Conservation (phyloP, 805 yeast species). For the Cyberlindnera euphorbiae region DNA sequence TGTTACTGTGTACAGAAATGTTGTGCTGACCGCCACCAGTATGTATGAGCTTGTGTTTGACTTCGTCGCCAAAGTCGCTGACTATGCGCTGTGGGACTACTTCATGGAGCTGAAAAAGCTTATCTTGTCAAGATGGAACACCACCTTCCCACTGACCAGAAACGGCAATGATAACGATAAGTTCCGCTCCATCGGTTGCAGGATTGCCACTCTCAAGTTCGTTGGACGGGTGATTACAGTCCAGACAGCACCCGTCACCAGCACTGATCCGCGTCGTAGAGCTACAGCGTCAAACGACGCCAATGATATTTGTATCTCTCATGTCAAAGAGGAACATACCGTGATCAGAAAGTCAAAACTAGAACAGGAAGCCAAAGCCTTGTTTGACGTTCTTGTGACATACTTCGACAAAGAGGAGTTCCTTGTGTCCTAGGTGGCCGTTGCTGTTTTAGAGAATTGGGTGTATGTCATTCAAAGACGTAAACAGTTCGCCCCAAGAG, state of each 20-base stretch:
- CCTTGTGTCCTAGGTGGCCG: slow-evolving; percentile 51
- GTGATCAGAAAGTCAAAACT: slow-evolving; percentile 49
- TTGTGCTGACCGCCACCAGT: slow-evolving; percentile 36
- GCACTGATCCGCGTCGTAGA: slow-evolving; percentile 25
- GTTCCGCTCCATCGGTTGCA: slow-evolving; percentile 50
- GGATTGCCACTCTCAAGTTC: slow-evolving; percentile 69
- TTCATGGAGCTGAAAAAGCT: slow-evolving; percentile 50
- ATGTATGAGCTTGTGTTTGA: slow-evolving; percentile 44
- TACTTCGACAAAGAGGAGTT: slow-evolving; percentile 52
- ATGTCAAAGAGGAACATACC: slow-evolving; percentile 46
- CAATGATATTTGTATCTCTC: slow-evolving; percentile 22
- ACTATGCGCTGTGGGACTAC: slow-evolving; percentile 46
- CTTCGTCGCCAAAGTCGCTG: slow-evolving; percentile 38
- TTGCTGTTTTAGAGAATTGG: slow-evolving; percentile 64
- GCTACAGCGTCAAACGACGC: slow-evolving; percentile 7
- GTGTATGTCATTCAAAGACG: slow-evolving; percentile 61
- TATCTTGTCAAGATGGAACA: slow-evolving; percentile 58
- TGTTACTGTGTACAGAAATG: slow-evolving; percentile 31
- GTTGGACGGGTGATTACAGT: slow-evolving; percentile 53
- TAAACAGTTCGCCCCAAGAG: slow-evolving; percentile 52
- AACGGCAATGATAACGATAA: slow-evolving; percentile 23
- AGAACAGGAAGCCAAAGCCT: slow-evolving; percentile 66
- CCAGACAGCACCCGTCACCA: slow-evolving; percentile 40
- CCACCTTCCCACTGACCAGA: slow-evolving; percentile 48
- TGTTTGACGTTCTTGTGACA: slow-evolving; percentile 61